phyloP scores from a whole-genome alignment of 192 early-diverging fungal species.

The Umbelopsis vinacea region DNA sequence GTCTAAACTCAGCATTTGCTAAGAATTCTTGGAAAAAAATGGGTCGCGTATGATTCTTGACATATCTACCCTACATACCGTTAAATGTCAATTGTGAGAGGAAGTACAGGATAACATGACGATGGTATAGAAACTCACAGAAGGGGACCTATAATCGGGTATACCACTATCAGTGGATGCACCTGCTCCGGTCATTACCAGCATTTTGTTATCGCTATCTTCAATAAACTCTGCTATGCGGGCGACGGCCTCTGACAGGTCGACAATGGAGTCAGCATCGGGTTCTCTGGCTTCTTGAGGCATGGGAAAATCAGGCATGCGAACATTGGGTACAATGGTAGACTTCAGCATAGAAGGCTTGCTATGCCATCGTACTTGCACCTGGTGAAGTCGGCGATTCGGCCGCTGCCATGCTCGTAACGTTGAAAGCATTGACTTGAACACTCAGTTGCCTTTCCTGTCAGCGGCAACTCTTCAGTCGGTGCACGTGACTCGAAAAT shows the following conservation, averaged over 20 bases:
- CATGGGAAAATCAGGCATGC: constrained; percentile 11
- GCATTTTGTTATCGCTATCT: constrained; percentile 32
- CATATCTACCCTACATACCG: constrained; percentile 61
- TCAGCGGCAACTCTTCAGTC: too few species aligned
- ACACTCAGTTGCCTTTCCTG: background rate
- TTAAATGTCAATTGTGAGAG: background rate
- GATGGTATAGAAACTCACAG: constrained; percentile 32
- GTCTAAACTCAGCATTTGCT: constrained; percentile 59
- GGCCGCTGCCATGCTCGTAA: background rate
- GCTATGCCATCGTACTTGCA: background rate
- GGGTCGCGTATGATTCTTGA: constrained; percentile 79
- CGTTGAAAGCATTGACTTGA: constrained; percentile 2
- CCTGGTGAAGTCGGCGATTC: background rate
- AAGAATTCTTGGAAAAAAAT: constrained; percentile 81
- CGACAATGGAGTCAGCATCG: constrained; percentile 27
- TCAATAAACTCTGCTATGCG: constrained; percentile 44
- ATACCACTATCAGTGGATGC: constrained; percentile 72
- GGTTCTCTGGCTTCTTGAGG: constrained; percentile 5
- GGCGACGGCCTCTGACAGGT: constrained; percentile 26
- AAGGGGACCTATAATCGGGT: constrained; percentile 85
- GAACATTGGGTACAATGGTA: constrained; percentile 1
- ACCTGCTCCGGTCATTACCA: constrained; percentile 61
- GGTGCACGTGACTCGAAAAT: background rate
- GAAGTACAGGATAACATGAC: background rate
- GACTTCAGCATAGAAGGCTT: background rate